Evolutionary conservation across 2,329 filamentous ascomycete genomes (phyloP), one percentile per base, ranked within the genome.

Genomic region (Ploettnerulaceae sp.): DNA sequence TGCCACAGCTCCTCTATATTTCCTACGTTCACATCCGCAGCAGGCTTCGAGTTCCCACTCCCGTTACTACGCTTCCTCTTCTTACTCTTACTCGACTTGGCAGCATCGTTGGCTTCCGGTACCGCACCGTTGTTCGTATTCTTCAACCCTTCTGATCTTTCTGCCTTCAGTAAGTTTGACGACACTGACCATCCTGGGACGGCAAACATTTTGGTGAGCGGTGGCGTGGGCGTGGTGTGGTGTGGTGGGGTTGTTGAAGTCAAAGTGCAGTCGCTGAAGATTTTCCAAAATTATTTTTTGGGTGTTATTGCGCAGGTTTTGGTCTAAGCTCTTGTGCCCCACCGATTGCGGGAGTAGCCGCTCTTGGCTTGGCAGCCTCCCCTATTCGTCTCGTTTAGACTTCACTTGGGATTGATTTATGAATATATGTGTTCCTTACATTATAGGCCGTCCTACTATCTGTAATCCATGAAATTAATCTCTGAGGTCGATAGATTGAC

Each of bases 151-250:
- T 53, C 51, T 5, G 53, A 33, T 14, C 63, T 61, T 67, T 95
- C 88, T 22, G 79, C 68, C 67, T 88, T 89, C 54, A 94, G 77
- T 42, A 71, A 71, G 56, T 81, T 78, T 52, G 83, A 76, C 46
- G 87, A 80, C 26, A 96, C 75, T 29, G 88, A 88, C 90, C 91
- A 96, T 57, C 93, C 93, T 61, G 87, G 86, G 22, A 97, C 90
- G 7, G 89, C 84, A 67, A 97, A 97, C 91, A 97, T 91, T 22
- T 17, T 55, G 38, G 40, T 15, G 25, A 24, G 7, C 33, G 8
- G 26, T 7, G 17, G 29, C 22, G 20, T 28, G 40, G 22, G 15
- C 44, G 46, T 24, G n/a, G n/a, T n/a, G n/a, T n/a, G n/a, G n/a
- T 7, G 22, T 9, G 20, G 25, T 22, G 17, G 32, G 40, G 22